Evolutionary conservation across 345 rosid genomes (phyloP).

Genomic region (Citrus inodora): DNA sequence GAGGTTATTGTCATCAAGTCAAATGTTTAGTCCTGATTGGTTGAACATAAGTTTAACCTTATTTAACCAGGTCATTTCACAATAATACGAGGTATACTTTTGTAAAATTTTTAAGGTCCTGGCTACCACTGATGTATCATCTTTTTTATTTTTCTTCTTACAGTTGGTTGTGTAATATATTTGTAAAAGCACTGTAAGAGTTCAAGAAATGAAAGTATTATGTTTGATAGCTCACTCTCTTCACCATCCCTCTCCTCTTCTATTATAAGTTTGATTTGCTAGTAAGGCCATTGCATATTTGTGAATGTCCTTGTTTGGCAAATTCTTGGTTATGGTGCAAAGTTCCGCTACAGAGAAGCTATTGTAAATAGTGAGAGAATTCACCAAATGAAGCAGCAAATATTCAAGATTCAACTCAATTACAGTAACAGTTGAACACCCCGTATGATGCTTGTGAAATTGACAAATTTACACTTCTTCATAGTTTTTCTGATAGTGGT

Average conservation of each 20-base stretch:
- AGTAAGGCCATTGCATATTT: neutral
- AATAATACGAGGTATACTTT: conserved; percentile 7
- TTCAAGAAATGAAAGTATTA: conserved; percentile 11
- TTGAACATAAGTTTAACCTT: conserved; percentile 60
- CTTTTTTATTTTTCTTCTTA: neutral
- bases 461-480: conserved; percentile 26
- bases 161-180: neutral
- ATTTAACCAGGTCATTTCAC: conserved; percentile 5
- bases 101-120: neutral
- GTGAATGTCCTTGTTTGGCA: neutral
- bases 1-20: conserved; percentile 1
- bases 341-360: neutral
- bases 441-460: neutral
- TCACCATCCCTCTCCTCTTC: neutral
- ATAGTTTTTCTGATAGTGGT: neutral
- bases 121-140: neutral
- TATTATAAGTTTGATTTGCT: neutral
- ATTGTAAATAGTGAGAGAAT: neutral
- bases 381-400: conserved; percentile 1
- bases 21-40: conserved; percentile 23
- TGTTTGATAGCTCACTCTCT: neutral
- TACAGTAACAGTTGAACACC: conserved; percentile 8
- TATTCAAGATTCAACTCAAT: neutral
- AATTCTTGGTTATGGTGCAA: neutral
- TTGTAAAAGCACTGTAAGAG: conserved; percentile 13